These are phyloP conservation scores for Tetrastigma voinierianum DNA, from an alignment of 164 flowering plant species.

Conservation along the genomic window DNA sequence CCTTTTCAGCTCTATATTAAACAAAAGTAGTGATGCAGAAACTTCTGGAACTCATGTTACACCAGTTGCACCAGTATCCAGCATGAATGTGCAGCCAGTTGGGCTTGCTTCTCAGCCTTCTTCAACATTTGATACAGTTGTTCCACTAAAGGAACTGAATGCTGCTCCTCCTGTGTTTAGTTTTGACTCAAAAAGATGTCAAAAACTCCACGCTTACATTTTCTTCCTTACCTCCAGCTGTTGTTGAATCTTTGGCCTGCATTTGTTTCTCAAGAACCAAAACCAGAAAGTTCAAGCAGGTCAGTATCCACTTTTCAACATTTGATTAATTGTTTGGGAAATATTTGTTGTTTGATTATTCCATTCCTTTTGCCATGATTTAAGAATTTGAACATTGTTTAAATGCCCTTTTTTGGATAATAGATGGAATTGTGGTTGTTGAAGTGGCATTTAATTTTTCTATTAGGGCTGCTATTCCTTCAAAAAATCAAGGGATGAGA, in stretches of 20 bases:
- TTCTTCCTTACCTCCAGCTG: conserved; percentile 13
- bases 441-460: too few species aligned
- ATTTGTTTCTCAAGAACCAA: conserved; percentile 14
- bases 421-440: too few species aligned
- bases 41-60: conserved; percentile 19
- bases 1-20: conserved; percentile 8
- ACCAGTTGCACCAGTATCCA: conserved; percentile 20
- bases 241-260: conserved; percentile 17
- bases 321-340: not conserved
- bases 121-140: too few species aligned
- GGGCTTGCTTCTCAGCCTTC: conserved; percentile 15
- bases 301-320: conserved; percentile 10
- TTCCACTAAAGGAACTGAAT: conserved; percentile 26
- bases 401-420: too few species aligned
- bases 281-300: conserved; percentile 33
- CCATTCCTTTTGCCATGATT: not conserved
- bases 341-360: not conserved
- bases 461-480: too few species aligned
- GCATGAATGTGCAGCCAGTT: conserved; percentile 15
- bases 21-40: conserved; percentile 16
- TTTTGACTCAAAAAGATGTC: conserved; percentile 20
- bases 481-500: too few species aligned
- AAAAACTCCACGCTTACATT: conserved; percentile 20
- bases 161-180: conserved; percentile 27
- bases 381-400: too few species aligned